Percentiles rank a stretch among this genome's conserved stretches.
Evolutionary conservation across 108 stramenopile genomes (phyloP).

Genomic region (Cyclostephanos tholiformis): DNA sequence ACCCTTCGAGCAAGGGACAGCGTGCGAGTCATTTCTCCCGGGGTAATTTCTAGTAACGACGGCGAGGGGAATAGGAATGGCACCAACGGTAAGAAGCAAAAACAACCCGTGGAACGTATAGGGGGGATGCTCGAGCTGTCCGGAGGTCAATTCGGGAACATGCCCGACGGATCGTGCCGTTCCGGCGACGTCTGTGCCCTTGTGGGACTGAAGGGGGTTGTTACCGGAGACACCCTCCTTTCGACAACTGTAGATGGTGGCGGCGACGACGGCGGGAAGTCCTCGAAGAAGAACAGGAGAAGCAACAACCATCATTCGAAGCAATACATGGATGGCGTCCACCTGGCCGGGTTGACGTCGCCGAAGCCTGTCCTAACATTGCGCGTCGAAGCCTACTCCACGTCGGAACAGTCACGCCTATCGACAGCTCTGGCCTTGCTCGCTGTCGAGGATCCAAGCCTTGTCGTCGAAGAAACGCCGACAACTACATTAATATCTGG

Average conservation of each 20-base stretch:
- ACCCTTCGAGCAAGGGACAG: slow-evolving; percentile 63
- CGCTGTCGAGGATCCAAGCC: slow-evolving; percentile 84
- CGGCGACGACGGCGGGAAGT: slow-evolving; percentile 4
- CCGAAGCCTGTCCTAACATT: slow-evolving; percentile 92
- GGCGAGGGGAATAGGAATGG: slow-evolving; percentile 35
- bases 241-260: slow-evolving; percentile 44
- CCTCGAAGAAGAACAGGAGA: slow-evolving; percentile 45
- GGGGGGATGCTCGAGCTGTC: slow-evolving; percentile 87
- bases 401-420: slow-evolving; percentile 66
- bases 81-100: slow-evolving; percentile 32
- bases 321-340: slow-evolving; percentile 53
- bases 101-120: slow-evolving; percentile 62
- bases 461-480: slow-evolving; percentile 81
- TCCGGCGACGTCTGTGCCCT: slow-evolving; percentile 90
- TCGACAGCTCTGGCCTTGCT: slow-evolving; percentile 68
- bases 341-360: slow-evolving; percentile 75
- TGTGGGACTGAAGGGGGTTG: slow-evolving; percentile 80
- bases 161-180: slow-evolving; percentile 65
- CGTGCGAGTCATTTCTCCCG: slow-evolving; percentile 72
- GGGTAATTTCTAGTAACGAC: slow-evolving; percentile 46
- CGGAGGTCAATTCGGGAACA: slow-evolving; percentile 75
- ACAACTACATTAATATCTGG: slow-evolving; percentile 80
- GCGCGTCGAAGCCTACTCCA: slow-evolving; percentile 71
- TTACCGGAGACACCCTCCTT: slow-evolving; percentile 86
- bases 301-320: slow-evolving; percentile 41